Conservation (phyloP, 208 protist genomes). For the Angomonas deanei region DNA sequence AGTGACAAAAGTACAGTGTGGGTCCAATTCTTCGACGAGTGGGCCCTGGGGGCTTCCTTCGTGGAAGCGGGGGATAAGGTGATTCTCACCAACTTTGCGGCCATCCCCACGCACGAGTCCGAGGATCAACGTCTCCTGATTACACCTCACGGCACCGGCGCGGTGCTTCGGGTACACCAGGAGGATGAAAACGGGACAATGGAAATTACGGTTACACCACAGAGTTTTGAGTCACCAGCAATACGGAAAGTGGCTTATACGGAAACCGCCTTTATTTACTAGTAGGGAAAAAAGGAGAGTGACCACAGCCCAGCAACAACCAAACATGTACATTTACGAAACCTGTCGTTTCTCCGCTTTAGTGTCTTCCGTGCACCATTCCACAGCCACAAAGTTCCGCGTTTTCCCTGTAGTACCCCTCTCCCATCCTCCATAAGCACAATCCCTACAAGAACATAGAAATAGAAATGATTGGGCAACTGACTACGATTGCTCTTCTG, state of each 20-base stretch:
- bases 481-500: background rate
- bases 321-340: too few species aligned
- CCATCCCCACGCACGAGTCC: slow-evolving; percentile 20
- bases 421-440: too few species aligned
- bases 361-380: too few species aligned
- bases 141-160: slow-evolving; percentile 25
- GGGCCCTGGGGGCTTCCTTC: slow-evolving; percentile 60
- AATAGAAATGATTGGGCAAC: too few species aligned
- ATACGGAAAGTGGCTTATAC: background rate
- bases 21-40: slow-evolving; percentile 67
- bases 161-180: slow-evolving; percentile 43
- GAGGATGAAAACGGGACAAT: slow-evolving; percentile 17
- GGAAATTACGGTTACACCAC: background rate
- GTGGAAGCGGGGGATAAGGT: slow-evolving; percentile 55
- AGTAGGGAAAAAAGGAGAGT: too few species aligned
- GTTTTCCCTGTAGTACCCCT: too few species aligned
- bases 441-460: too few species aligned
- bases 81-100: slow-evolving; percentile 30
- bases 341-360: too few species aligned
- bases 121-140: background rate
- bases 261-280: background rate
- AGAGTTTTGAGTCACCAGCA: background rate
- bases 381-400: too few species aligned
- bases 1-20: slow-evolving; percentile 13
- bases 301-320: too few species aligned